These are phyloP conservation scores for Apiospora saccharicola DNA, from an alignment of 2,329 filamentous ascomycete genomes.

Conservation along the genomic window DNA sequence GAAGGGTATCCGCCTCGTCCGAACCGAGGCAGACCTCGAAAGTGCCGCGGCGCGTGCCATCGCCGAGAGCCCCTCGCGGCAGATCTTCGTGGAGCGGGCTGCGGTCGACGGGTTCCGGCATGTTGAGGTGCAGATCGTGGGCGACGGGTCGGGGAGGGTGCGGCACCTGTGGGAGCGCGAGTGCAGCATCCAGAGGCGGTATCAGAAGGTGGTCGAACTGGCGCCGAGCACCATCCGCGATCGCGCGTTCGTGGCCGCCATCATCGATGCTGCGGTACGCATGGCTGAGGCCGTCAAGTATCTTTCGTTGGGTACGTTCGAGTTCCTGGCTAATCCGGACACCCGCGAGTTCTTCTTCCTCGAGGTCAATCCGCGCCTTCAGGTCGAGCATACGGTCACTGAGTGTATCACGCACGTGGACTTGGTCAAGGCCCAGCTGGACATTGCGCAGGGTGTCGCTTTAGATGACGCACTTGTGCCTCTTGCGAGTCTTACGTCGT, in stretches of 20 bases:
- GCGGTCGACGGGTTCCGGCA: constrained; percentile 67
- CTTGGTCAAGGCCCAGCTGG: constrained; percentile 61
- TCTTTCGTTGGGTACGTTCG: constrained; percentile 67
- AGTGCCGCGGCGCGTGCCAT: constrained; percentile 57
- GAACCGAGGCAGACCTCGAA: constrained; percentile 50
- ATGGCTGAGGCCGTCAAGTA: constrained; percentile 62
- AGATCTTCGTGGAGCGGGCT: constrained; percentile 66
- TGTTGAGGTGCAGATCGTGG: constrained; percentile 70
- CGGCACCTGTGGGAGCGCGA: constrained; percentile 71
- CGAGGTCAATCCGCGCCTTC: constrained; percentile 66
- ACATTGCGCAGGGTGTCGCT: constrained; percentile 58
- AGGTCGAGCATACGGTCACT: constrained; percentile 69
- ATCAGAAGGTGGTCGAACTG: constrained; percentile 68
- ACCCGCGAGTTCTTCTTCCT: constrained; percentile 63
- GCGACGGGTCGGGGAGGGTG: constrained; percentile 64
- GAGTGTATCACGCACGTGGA: constrained; percentile 62
- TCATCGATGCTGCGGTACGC: constrained; percentile 61
- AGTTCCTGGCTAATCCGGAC: constrained; percentile 64
- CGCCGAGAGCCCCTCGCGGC: constrained; percentile 64
- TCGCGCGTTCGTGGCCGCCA: constrained; percentile 50
- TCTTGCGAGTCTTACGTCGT: constrained; percentile 39
- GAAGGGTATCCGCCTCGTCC: constrained; percentile 64
- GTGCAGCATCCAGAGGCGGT: constrained; percentile 71
- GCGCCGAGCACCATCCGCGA: constrained; percentile 60
- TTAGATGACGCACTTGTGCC: constrained; percentile 41